Base-by-base conservation (phyloP, 1,284 basidiomycete genomes). In the Heterobasidion occidentale region DNA sequence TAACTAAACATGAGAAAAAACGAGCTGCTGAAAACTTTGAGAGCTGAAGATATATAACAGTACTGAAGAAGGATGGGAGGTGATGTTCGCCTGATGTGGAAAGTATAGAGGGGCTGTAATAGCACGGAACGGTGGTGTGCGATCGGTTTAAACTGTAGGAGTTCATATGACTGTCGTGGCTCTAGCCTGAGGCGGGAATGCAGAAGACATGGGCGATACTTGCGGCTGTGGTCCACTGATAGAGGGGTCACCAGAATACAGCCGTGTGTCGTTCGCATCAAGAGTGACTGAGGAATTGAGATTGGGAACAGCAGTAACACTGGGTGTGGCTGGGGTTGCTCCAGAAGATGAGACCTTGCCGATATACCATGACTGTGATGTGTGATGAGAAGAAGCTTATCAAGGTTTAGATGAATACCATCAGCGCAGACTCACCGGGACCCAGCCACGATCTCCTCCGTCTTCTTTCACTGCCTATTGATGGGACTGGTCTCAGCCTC, bases 401-500 rank as follows among this genome's bases (percentile, higher is more conserved):
- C 19, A 11, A 48, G 1, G 35, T 33, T 20, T 48, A 17, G 15
- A 15, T 49, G 34, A 46, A 8, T 20, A 14, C 36, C 14, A 12
- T 7, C 46, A 20, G 27, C n/a, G 17, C 15, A 17, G 42, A 74
- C 82, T 57, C 68, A 85, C 83, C 11, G 92, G 92, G 34, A 94
- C 91, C 93, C 93, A 96, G 45, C 93, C 93, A 59, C 93, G 82
- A 68, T 92, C 88, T 54, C 93, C 93, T 33, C 83, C 85, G 14
- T 89, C 86, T 66, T 94, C 88, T 69, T 92, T 92, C 64, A 96
- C 91, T 61, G 91, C 89, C 84, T 92, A 58, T 60, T 56, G 57
- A 56, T 58, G 53, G 51, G 59, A 46, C 53, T 51, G 48, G 48
- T 57, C 33, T 57, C 55, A 19, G 53, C 54, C 56, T 61, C 46